phyloP scores from a whole-genome alignment of 2,329 filamentous ascomycete species.

The Zymoseptoria passerinii region DNA sequence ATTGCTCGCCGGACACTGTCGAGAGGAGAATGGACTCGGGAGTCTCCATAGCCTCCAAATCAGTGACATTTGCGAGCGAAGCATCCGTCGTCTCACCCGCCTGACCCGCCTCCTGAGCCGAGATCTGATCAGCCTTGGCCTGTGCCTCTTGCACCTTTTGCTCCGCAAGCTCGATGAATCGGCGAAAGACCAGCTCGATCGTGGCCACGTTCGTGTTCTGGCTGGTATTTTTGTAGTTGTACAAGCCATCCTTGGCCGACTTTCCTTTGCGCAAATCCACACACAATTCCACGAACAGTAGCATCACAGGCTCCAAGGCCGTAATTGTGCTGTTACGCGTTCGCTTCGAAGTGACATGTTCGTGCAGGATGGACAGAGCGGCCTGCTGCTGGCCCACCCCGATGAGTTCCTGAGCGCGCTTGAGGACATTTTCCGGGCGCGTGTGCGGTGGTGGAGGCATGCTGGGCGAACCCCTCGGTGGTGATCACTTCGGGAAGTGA shows the following conservation, averaged over 20 bases:
- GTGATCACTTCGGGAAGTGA: conserved; percentile 4
- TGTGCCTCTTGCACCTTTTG: conserved; percentile 94
- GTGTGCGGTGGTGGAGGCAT: conserved; percentile 96
- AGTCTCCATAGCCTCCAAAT: conserved; percentile 93
- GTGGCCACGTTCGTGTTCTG: conserved; percentile 98
- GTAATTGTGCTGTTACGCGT: conserved; percentile 95
- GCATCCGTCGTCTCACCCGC: conserved; percentile 70
- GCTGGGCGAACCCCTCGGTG: conserved; percentile 14
- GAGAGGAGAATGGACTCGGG: conserved; percentile 96
- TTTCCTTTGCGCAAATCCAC: conserved; percentile 98
- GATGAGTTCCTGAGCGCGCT: conserved; percentile 97
- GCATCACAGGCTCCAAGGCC: conserved; percentile 95
- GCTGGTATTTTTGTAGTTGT: conserved; percentile 99
- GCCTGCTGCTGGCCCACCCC: conserved; percentile 89
- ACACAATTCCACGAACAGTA: conserved; percentile 91
- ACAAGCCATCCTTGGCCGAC: conserved; percentile 94
- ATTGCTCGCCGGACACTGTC: conserved; percentile 96
- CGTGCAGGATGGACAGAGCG: conserved; percentile 89
- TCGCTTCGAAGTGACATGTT: conserved; percentile 97
- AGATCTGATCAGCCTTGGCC: conserved; percentile 89
- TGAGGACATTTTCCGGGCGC: conserved; percentile 98
- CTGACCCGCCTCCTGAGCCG: conserved; percentile 66
- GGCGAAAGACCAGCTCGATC: conserved; percentile 95
- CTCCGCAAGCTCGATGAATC: conserved; percentile 95
- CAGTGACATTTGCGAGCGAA: conserved; percentile 71